phyloP scores from a whole-genome alignment of 2,329 filamentous ascomycete genomes.

The Dothistroma pini region DNA sequence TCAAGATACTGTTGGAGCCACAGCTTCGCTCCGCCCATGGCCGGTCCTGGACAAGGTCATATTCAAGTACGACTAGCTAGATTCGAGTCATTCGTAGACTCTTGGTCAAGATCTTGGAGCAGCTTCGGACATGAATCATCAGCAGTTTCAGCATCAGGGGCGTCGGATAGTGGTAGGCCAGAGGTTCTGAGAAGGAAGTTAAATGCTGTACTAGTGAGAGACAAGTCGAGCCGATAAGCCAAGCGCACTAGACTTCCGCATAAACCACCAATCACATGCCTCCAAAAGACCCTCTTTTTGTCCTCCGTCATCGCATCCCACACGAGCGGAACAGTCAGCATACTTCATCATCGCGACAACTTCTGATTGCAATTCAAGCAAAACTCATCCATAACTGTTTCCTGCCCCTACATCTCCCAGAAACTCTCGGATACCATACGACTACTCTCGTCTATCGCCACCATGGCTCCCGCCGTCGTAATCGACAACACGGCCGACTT shows the following conservation, averaged over 20 bases:
- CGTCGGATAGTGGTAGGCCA: no score
- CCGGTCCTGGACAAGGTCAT: no score
- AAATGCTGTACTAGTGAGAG: not conserved
- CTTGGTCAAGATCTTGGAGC: no score
- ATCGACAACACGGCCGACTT: conserved; percentile 40
- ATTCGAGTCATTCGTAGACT: no score
- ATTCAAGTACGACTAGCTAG: no score
- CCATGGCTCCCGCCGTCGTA: conserved; percentile 40
- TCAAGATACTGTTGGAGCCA: no score
- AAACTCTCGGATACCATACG: not conserved
- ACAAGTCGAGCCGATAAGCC: not conserved
- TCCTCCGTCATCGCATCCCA: not conserved
- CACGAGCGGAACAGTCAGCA: not conserved
- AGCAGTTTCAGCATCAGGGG: no score
- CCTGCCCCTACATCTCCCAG: not conserved
- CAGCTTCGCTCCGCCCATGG: no score
- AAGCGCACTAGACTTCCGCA: not conserved
- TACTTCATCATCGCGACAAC: not conserved
- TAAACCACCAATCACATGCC: not conserved
- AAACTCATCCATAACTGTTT: not conserved
- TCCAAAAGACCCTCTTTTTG: not conserved
- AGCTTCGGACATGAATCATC: no score
- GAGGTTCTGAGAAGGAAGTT: not conserved
- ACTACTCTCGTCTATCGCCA: not conserved
- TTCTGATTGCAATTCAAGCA: not conserved